Evolutionary conservation across 2,329 filamentous ascomycete genomes (phyloP).

Genomic region (Alternaria burnsii): DNA sequence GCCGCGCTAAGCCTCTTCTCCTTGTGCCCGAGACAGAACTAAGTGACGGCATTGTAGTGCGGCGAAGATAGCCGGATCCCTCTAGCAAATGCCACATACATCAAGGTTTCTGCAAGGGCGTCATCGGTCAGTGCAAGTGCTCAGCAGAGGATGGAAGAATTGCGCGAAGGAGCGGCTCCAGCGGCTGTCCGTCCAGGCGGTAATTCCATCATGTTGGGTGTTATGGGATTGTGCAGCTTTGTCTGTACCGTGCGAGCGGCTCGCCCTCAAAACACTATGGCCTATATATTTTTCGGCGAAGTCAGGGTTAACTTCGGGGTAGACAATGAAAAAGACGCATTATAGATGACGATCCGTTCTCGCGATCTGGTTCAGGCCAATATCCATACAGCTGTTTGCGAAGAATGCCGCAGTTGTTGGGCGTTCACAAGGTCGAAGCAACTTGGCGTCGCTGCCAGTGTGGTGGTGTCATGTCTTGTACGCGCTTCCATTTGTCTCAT

Average conservation of each 20-base stretch:
- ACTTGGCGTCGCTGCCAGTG: conserved; percentile 2
- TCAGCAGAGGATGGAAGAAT: conserved; percentile 1
- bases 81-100: neutral
- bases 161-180: neutral
- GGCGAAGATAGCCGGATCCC: neutral
- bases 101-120: neutral
- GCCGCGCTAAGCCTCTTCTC: conserved; percentile 8
- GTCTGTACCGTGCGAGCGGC: conserved; percentile 5
- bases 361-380: neutral
- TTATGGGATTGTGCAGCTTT: conserved; percentile 1
- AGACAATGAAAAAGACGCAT: conserved; percentile 10
- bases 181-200: neutral
- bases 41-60: conserved; percentile 22
- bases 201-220: neutral
- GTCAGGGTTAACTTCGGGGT: conserved; percentile 11
- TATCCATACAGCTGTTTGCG: neutral
- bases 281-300: neutral
- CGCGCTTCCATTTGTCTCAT: conserved; percentile 8
- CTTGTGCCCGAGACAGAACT: conserved; percentile 11
- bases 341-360: conserved; percentile 17
- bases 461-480: conserved; percentile 15
- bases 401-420: conserved; percentile 1
- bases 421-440: conserved; percentile 2
- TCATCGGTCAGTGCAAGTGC: conserved; percentile 3
- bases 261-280: neutral